Evolutionary conservation across 768 basidiomycete species (phyloP), one percentile per base, ranked within the genome.

Genomic region (Termitomyces eurrhizus): DNA sequence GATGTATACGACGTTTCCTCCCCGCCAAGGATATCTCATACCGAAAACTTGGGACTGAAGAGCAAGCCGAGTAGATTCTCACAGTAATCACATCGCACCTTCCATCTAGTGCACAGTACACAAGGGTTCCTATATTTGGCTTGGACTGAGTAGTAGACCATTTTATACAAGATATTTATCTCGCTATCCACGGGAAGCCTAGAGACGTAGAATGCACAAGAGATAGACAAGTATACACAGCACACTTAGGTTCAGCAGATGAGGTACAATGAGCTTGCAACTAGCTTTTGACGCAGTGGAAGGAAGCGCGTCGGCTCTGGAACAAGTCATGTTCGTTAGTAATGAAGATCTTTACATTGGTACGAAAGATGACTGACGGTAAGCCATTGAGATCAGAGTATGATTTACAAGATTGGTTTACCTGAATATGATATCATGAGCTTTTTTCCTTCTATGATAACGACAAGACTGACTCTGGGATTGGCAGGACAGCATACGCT

Each of bases 401-500:
- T 0, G 89, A 90, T 32, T 86, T 80, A 67, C 90, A 92, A 41
- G 83, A 81, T 55, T 80, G 73, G 62, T 77, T 83, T 32, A 66
- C 63, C 65, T 74, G 77, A 48, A 74, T 74, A 80, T 83, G 68
- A 29, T 24, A 44, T 45, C 1, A 57, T 49, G 1, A 57, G 24
- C 21, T 6, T 1, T 21, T 33, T 26, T 48, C 46, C 14, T 55
- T n/a, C 3, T 39, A 62, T 32, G 62, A 59, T 26, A 42, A 54
- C 24, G 0, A 29, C 37, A 36, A 29, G 18, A 72, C 77, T 61
- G 60, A 88, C 88, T 33, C 77, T 80, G 16, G 89, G 87, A 64
- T 92, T 72, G 7, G 80, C 80, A 35, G 92, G 90, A 72, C 92
- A 94, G 68, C 92, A 93, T 4, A 78, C 88, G 56, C 82, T 75